These are phyloP conservation scores for Amanita thiersii DNA, from an alignment of 768 basidiomycete species.

Conservation along the genomic window DNA sequence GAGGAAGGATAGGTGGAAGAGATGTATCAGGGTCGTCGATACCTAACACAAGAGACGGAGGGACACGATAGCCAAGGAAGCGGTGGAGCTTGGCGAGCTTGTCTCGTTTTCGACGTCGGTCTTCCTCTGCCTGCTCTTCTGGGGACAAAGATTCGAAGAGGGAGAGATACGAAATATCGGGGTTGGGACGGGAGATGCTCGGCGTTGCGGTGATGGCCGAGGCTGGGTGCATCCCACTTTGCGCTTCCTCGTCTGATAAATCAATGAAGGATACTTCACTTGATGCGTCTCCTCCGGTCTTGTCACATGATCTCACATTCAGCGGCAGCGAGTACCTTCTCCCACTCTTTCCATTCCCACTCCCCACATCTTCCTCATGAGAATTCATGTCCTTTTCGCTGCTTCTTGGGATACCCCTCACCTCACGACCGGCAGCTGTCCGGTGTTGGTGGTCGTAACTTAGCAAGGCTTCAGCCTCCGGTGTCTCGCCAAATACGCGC, in stretches of 20 bases:
- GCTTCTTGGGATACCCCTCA: too few species aligned
- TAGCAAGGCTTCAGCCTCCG: slow-evolving; percentile 33
- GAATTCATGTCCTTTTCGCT: too few species aligned
- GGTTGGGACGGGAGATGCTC: slow-evolving; percentile 19
- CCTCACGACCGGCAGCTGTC: slow-evolving; percentile 11
- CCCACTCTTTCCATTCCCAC: neutral
- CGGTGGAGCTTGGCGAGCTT: slow-evolving; percentile 77
- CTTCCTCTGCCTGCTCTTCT: slow-evolving; percentile 51
- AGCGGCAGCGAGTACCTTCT: too few species aligned
- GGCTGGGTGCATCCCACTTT: slow-evolving; percentile 23
- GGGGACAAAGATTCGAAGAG: slow-evolving; percentile 40
- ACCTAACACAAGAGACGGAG: slow-evolving; percentile 58
- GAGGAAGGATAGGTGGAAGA: slow-evolving; percentile 17
- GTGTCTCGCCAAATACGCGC: slow-evolving; percentile 71
- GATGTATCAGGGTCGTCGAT: slow-evolving; percentile 22
- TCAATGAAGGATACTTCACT: slow-evolving; percentile 48
- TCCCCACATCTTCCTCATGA: too few species aligned
- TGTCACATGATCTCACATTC: slow-evolving; percentile 15
- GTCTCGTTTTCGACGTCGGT: slow-evolving; percentile 62
- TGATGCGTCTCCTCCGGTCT: slow-evolving; percentile 14
- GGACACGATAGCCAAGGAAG: slow-evolving; percentile 78
- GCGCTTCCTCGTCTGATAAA: slow-evolving; percentile 54
- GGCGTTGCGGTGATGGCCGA: slow-evolving; percentile 18
- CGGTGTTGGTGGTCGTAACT: slow-evolving; percentile 18
- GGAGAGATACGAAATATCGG: slow-evolving; percentile 35